Evolutionary conservation across 176 grass and related monocot species (phyloP).

Genomic region (Pontederia paniculata): DNA sequence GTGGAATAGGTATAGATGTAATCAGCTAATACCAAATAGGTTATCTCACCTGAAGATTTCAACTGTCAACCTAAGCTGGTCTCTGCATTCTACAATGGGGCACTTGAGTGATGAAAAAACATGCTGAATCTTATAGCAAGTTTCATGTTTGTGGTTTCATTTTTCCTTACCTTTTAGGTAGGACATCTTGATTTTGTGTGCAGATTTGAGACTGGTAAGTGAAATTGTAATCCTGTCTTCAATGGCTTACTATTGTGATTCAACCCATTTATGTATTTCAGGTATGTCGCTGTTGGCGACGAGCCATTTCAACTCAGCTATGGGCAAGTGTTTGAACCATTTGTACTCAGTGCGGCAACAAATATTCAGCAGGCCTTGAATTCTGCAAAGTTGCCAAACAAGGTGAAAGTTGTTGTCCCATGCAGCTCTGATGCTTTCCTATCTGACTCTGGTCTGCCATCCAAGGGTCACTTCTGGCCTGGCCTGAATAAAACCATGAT

Average conservation of each 20-base stretch:
- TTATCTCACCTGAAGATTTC: too few species aligned
- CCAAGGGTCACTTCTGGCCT: slow-evolving; percentile 63
- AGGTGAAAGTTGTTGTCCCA: slow-evolving; percentile 71
- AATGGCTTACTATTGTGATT: not conserved
- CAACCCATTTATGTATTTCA: slow-evolving; percentile 6
- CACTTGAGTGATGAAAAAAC: too few species aligned
- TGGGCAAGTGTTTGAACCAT: slow-evolving; percentile 46
- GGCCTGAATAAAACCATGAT: slow-evolving; percentile 78
- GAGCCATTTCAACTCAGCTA: slow-evolving; percentile 66
- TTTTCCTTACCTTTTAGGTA: too few species aligned
- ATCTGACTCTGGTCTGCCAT: slow-evolving; percentile 50
- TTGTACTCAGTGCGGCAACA: slow-evolving; percentile 51
- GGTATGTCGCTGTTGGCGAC: slow-evolving; percentile 76
- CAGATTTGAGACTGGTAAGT: not conserved
- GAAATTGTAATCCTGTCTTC: not conserved
- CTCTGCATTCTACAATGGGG: too few species aligned
- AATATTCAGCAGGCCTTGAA: slow-evolving; percentile 67
- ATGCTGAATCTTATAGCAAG: too few species aligned
- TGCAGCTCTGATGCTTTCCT: slow-evolving; percentile 60
- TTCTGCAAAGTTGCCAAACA: slow-evolving; percentile 52
- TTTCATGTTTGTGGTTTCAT: too few species aligned
- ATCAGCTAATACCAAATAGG: too few species aligned
- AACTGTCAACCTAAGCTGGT: too few species aligned
- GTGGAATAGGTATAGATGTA: too few species aligned
- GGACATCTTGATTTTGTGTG: not conserved